Percentiles rank a stretch among this genome's conserved stretches.
These are phyloP conservation scores for Poteriospumella lacustris DNA, from an alignment of 108 stramenopile species.

Conservation along the genomic window DNA sequence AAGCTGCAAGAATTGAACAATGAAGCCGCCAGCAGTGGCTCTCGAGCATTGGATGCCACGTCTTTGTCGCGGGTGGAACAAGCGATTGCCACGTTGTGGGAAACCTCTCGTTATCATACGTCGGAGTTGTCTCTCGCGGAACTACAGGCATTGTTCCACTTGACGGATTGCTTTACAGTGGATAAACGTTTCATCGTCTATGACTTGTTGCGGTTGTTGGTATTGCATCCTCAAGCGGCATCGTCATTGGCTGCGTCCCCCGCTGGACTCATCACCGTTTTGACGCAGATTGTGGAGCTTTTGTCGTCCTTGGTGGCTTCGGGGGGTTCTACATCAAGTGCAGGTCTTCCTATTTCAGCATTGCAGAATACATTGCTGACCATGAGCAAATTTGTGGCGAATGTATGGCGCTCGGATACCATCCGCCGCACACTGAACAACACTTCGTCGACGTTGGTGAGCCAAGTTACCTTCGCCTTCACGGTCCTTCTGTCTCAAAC, in stretches of 20 bases:
- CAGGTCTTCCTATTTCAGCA: not conserved
- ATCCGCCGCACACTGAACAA: not conserved
- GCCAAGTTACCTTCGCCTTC: not conserved
- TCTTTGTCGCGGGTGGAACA: not conserved
- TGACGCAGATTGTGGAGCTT: too few species aligned
- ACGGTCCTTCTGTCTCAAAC: not conserved
- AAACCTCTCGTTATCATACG: conserved; percentile 3
- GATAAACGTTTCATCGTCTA: not conserved
- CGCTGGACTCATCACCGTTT: too few species aligned
- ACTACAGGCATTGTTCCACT: not conserved
- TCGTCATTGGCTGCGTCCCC: not conserved
- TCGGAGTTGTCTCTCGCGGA: not conserved
- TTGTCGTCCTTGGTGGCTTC: not conserved
- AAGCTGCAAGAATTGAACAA: not conserved
- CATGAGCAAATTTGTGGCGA: not conserved
- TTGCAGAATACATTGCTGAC: not conserved
- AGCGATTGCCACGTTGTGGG: not conserved
- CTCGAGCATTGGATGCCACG: not conserved
- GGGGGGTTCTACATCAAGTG: not conserved
- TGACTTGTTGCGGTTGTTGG: not conserved
- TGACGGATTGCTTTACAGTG: not conserved
- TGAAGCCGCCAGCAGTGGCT: not conserved
- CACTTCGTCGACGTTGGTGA: not conserved
- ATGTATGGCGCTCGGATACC: not conserved
- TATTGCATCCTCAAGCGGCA: not conserved